Conservation (phyloP, 441 rosid species). For the Raphanus hybrid region DNA sequence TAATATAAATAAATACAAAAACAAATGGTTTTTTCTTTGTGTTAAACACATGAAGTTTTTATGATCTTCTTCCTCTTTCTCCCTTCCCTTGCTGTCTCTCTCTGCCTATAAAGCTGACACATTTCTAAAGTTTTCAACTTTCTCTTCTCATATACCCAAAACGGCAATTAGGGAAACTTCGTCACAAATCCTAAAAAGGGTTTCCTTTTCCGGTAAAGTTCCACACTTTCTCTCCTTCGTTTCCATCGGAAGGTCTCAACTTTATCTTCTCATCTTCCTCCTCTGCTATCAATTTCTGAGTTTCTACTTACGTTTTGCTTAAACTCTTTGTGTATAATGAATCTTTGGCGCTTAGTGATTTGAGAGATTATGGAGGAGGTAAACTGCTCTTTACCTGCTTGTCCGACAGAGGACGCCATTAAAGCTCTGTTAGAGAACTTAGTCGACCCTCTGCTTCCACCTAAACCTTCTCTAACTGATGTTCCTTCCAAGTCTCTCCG, state of each 20-base stretch:
- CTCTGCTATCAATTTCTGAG: not conserved
- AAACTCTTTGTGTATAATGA: not conserved
- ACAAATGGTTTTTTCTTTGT: not conserved
- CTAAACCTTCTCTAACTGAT: conserved; percentile 43
- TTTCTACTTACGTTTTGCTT: not conserved
- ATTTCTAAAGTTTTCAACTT: not conserved
- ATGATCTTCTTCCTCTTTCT: conserved; percentile 22
- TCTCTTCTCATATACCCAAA: conserved; percentile 20
- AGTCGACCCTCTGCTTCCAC: conserved; percentile 79
- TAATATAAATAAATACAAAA: not conserved
- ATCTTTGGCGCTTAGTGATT: not conserved
- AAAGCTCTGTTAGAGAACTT: conserved; percentile 58
- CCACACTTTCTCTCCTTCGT: not conserved
- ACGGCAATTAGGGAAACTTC: not conserved
- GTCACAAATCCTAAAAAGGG: conserved; percentile 12
- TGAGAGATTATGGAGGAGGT: conserved; percentile 25
- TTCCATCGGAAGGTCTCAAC: not conserved
- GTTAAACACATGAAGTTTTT: conserved; percentile 11
- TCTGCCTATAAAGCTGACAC: conserved; percentile 18
- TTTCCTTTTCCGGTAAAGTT: conserved; percentile 36
- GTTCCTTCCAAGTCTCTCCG: conserved; percentile 50
- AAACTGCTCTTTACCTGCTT: conserved; percentile 29
- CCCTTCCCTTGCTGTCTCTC: not conserved
- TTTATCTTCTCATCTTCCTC: not conserved
- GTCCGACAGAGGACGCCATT: conserved; percentile 77